Evolutionary conservation across 2,329 filamentous ascomycete species (phyloP).

Genomic region (Pseudogymnoascus sp.): DNA sequence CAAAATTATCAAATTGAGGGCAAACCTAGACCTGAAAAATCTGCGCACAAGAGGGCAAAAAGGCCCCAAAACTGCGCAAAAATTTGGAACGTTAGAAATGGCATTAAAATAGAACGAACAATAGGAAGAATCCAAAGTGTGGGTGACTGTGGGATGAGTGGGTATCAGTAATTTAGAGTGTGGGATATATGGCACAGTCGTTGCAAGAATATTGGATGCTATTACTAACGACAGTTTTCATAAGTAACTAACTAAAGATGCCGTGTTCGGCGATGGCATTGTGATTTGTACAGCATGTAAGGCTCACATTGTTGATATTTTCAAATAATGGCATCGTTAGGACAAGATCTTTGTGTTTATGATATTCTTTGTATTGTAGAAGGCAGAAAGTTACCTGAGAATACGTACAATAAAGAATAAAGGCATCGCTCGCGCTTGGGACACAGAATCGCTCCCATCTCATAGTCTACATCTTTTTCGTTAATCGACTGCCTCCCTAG

Average conservation of each 20-base stretch:
- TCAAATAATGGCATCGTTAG: not conserved
- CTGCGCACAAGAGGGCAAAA: no score
- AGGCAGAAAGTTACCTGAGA: not conserved
- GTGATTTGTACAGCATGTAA: not conserved
- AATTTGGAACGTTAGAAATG: no score
- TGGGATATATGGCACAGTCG: not conserved
- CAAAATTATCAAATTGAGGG: no score
- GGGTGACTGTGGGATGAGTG: no score
- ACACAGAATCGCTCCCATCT: not conserved
- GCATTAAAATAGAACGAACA: no score
- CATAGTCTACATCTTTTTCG: not conserved
- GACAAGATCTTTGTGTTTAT: not conserved
- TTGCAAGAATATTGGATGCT: not conserved
- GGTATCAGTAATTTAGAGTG: not conserved
- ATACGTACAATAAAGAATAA: not conserved
- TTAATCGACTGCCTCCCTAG: not conserved
- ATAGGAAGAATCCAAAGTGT: no score
- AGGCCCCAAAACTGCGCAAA: no score
- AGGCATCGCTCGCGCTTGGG: not conserved
- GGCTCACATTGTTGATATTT: not conserved
- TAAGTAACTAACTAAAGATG: not conserved
- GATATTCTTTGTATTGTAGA: not conserved
- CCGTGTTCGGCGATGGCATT: not conserved
- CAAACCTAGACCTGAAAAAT: no score
- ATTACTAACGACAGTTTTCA: not conserved